These are phyloP conservation scores for Eimeria mitis DNA, from an alignment of 169 alveolate species.

Conservation along the genomic window DNA sequence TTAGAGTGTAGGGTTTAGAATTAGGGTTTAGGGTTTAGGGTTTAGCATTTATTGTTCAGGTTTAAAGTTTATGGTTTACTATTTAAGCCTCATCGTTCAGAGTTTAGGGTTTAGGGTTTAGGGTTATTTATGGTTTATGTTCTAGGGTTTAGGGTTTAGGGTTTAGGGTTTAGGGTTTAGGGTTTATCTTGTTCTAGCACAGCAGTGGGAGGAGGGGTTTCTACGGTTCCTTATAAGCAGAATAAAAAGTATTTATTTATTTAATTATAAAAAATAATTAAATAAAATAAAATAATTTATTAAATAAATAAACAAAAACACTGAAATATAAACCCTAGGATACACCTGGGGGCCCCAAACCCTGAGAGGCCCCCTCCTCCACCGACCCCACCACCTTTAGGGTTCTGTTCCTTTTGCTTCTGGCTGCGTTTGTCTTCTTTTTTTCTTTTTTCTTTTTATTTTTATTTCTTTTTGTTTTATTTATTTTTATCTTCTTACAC, in stretches of 20 bases:
- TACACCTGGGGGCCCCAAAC: not conserved
- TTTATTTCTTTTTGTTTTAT: too few relatives aligned
- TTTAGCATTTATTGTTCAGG: not conserved
- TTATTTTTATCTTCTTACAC: not conserved
- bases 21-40: constrained; percentile 20
- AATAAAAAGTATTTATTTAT: not conserved
- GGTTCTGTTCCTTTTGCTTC: not conserved
- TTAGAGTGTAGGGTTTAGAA: not conserved
- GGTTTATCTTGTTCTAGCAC: too few relatives aligned
- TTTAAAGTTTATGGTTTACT: too few relatives aligned
- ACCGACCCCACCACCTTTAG: constrained; percentile 21
- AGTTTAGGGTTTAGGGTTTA: not conserved
- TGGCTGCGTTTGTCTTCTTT: not conserved
- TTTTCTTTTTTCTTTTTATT: not conserved
- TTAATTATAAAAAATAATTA: too few relatives aligned
- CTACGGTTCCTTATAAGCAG: not conserved
- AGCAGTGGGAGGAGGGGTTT: not conserved
- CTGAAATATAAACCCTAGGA: not conserved
- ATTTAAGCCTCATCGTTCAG: too few relatives aligned
- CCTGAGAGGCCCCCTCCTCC: too few relatives aligned
- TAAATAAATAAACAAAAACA: not conserved
- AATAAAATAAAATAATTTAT: not conserved
- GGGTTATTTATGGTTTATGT: not conserved
- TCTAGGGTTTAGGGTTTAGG: not conserved
- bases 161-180: constrained; percentile 18